Evolutionary conservation across 192 early-diverging fungal species (phyloP), one percentile per base, ranked within the genome.

Genomic region (Chytriomyces confervae): DNA sequence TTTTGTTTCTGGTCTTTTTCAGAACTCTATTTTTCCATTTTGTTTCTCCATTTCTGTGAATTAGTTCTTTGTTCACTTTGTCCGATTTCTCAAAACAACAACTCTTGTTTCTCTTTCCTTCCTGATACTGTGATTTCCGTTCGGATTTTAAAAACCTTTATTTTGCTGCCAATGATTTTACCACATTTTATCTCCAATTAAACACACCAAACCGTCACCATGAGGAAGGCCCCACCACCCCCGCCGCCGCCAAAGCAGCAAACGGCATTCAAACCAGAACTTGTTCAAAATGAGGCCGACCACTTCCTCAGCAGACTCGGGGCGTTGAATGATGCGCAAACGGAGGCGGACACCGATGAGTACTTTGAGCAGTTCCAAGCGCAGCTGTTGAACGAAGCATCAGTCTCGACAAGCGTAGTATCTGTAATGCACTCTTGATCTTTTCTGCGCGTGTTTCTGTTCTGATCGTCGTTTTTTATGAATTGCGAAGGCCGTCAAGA

Each of bases 401-500:
- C 16, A 1, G 29, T 27, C 18, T 13, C 62, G 18, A 27, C 62
- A 10, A 11, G 10, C 16, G 10, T 45, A 20, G 72, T n/a, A 43
- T 61, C 8, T 29, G 48, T 43, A 61, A 16, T 13, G 36, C 24
- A 4, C 24, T 47, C 24, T 48, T 69, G 16, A 2, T 18, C 67
- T 11, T 49, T 48, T 27, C 16, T 43, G 4, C 13, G 1, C 2
- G 11, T 0, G 13, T 20, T 65, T 24, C 23, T 27, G 11, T 13
- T 65, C 23, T 65, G 11, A 43, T 29, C 0, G 10, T 20, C 36
- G 20, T 20, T 43, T 29, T 20, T 43, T 29, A 43, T 13, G 11
- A 24, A 11, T 20, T 13, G 63, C 23, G 3, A 24, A 36, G 29
- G 29, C 67, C 2, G 8, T 18, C 3, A 93, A 91, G 75, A 92